Percentiles rank a stretch among this genome's conserved stretches.
These are phyloP conservation scores for Monosporozyma solicola DNA, from an alignment of 805 yeast genomes.

Conservation along the genomic window DNA sequence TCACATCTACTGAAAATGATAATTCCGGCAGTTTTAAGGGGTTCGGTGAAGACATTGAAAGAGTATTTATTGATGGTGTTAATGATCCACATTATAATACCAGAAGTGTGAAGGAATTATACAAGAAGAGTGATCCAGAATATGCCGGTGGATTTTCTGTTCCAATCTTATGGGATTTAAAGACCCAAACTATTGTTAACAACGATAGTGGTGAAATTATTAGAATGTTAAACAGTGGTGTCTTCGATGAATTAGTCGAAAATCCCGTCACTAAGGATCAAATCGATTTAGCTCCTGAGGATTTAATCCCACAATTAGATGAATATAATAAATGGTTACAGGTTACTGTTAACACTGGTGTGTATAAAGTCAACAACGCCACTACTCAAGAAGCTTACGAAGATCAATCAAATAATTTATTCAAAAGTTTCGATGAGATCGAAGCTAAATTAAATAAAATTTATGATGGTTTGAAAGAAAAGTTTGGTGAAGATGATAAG, in stretches of 20 bases:
- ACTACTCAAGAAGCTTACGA: slow-evolving; percentile 76
- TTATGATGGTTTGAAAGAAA: slow-evolving; percentile 23
- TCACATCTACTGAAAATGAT: slow-evolving; percentile 9
- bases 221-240: slow-evolving; percentile 69
- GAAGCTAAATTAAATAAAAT: slow-evolving; percentile 49
- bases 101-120: slow-evolving; percentile 57
- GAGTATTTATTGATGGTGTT: slow-evolving; percentile 32
- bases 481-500: slow-evolving; percentile 9
- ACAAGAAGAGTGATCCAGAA: slow-evolving; percentile 63
- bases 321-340: slow-evolving; percentile 77
- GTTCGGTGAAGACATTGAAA: slow-evolving; percentile 12
- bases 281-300: slow-evolving; percentile 49
- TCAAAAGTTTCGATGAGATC: slow-evolving; percentile 58
- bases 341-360: slow-evolving; percentile 83
- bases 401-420: slow-evolving; percentile 51
- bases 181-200: slow-evolving; percentile 72
- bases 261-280: slow-evolving; percentile 29
- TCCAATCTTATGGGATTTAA: slow-evolving; percentile 87
- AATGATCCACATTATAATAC: slow-evolving; percentile 53
- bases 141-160: slow-evolving; percentile 82
- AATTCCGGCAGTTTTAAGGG: slow-evolving; percentile 11
- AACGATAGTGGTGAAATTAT: slow-evolving; percentile 88
- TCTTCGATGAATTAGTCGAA: slow-evolving; percentile 35
- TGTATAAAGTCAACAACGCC: slow-evolving; percentile 85
- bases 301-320: slow-evolving; percentile 50